These are phyloP conservation scores for Anastatica hierochuntica DNA, from an alignment of 345 rosid species.

Conservation along the genomic window DNA sequence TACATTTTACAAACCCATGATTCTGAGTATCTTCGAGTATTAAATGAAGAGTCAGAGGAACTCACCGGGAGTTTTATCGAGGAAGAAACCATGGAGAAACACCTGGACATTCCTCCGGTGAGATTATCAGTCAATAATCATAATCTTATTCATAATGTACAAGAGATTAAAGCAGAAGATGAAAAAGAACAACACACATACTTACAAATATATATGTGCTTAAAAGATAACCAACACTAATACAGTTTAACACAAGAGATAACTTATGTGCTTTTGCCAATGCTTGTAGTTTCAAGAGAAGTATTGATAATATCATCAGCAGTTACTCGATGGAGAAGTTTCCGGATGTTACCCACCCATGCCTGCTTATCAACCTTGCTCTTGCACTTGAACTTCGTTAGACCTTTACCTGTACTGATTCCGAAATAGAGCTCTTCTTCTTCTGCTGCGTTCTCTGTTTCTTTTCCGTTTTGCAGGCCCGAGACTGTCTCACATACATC, in stretches of 20 bases:
- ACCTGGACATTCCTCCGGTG: constrained; percentile 13
- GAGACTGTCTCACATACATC: constrained; percentile 60
- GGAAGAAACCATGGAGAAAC: constrained; percentile 5
- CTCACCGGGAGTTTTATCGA: background rate
- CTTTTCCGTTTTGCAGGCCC: constrained; percentile 73
- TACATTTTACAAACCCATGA: constrained; percentile 4
- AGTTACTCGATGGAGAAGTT: constrained; percentile 52
- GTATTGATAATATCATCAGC: constrained; percentile 32
- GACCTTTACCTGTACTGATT: constrained; percentile 73
- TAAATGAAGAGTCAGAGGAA: constrained; percentile 2
- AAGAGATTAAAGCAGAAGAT: background rate
- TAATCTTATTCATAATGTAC: constrained; percentile 10
- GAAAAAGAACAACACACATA: background rate
- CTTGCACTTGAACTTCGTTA: constrained; percentile 82
- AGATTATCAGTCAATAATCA: background rate
- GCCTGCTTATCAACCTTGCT: constrained; percentile 66
- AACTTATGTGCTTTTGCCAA: constrained; percentile 25
- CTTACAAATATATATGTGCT: constrained; percentile 2
- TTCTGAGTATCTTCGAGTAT: constrained; percentile 17
- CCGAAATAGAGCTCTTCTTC: constrained; percentile 69
- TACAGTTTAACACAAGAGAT: constrained; percentile 5
- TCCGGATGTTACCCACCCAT: constrained; percentile 69
- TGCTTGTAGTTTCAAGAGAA: constrained; percentile 43
- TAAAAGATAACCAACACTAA: background rate
- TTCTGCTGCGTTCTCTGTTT: constrained; percentile 54